Evolutionary conservation across 2,329 filamentous ascomycete genomes (phyloP).

Genomic region (Fusarium hainanense): DNA sequence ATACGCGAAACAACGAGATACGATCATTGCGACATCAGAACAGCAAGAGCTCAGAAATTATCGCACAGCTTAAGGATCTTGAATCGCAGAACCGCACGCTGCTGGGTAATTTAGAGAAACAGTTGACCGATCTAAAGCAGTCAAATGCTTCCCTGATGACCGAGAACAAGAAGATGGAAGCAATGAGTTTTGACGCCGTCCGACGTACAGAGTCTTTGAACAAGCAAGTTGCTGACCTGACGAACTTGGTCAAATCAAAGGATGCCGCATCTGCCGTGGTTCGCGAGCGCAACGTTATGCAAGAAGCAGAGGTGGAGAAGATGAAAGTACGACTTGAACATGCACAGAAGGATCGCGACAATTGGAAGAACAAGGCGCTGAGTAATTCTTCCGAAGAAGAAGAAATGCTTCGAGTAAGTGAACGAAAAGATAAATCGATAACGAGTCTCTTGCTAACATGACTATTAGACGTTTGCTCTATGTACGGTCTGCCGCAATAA

Average conservation of each 20-base stretch:
- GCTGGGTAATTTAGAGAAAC: slow-evolving; percentile 88
- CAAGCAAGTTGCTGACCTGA: slow-evolving; percentile 81
- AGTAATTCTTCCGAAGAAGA: slow-evolving; percentile 85
- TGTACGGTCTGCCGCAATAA: slow-evolving; percentile 93
- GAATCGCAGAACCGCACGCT: slow-evolving; percentile 81
- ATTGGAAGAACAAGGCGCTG: slow-evolving; percentile 84
- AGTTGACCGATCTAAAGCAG: slow-evolving; percentile 84
- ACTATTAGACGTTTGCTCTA: slow-evolving; percentile 59
- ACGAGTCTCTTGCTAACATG: slow-evolving; percentile 37
- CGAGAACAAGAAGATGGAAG: slow-evolving; percentile 81
- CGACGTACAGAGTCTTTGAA: slow-evolving; percentile 78
- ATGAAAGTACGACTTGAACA: slow-evolving; percentile 81
- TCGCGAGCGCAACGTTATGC: slow-evolving; percentile 68
- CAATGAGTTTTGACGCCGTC: slow-evolving; percentile 74
- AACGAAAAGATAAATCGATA: neutral
- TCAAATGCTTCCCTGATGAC: slow-evolving; percentile 75
- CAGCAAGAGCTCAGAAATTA: slow-evolving; percentile 90
- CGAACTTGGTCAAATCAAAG: slow-evolving; percentile 77
- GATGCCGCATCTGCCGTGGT: slow-evolving; percentile 68
- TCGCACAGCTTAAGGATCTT: slow-evolving; percentile 90
- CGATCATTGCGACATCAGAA: slow-evolving; percentile 84
- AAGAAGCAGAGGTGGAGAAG: slow-evolving; percentile 82
- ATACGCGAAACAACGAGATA: slow-evolving; percentile 84
- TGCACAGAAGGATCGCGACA: slow-evolving; percentile 83
- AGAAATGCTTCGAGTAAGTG: slow-evolving; percentile 85